Percentiles rank a stretch among this genome's conserved stretches.
Evolutionary conservation across 2,329 filamentous ascomycete genomes (phyloP).

Genomic region (Colletotrichum liaoningense): DNA sequence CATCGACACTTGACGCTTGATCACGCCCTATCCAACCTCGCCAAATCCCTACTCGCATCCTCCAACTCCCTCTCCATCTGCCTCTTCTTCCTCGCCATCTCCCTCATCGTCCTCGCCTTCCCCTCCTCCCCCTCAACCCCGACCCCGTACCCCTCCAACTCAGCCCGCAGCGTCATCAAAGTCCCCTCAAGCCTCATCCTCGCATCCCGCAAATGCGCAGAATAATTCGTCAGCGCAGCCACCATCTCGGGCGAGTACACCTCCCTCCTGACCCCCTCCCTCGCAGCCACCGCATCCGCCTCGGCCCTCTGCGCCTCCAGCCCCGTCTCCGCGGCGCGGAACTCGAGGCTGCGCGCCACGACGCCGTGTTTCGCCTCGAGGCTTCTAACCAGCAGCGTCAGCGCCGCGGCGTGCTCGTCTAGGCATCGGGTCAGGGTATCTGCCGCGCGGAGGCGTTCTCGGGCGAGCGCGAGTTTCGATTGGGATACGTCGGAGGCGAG

Average conservation of each 20-base stretch:
- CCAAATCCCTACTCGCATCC: slow-evolving; percentile 61
- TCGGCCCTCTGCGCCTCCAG: slow-evolving; percentile 56
- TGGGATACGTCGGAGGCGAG: slow-evolving; percentile 49
- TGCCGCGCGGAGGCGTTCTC: slow-evolving; percentile 52
- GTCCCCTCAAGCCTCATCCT: slow-evolving; percentile 57
- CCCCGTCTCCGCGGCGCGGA: slow-evolving; percentile 58
- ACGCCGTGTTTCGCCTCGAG: slow-evolving; percentile 68
- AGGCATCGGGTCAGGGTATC: slow-evolving; percentile 53
- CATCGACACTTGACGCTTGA: background rate
- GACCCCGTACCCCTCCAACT: slow-evolving; percentile 64
- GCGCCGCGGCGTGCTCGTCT: slow-evolving; percentile 49
- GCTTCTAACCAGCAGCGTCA: slow-evolving; percentile 58
- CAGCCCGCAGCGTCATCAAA: slow-evolving; percentile 51
- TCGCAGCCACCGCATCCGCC: slow-evolving; percentile 48
- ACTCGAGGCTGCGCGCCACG: slow-evolving; percentile 61
- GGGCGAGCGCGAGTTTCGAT: slow-evolving; percentile 47
- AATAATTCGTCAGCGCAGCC: slow-evolving; percentile 59
- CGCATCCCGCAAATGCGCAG: slow-evolving; percentile 60
- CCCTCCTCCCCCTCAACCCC: slow-evolving; percentile 46
- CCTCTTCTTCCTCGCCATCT: slow-evolving; percentile 63
- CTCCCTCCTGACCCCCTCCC: slow-evolving; percentile 48
- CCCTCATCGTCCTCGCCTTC: slow-evolving; percentile 63
- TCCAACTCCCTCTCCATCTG: slow-evolving; percentile 62
- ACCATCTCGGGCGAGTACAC: slow-evolving; percentile 59
- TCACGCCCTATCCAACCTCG: slow-evolving; percentile 44